Conservation (phyloP, 202 grass and related monocot species). For the Carex sylvatica region DNA sequence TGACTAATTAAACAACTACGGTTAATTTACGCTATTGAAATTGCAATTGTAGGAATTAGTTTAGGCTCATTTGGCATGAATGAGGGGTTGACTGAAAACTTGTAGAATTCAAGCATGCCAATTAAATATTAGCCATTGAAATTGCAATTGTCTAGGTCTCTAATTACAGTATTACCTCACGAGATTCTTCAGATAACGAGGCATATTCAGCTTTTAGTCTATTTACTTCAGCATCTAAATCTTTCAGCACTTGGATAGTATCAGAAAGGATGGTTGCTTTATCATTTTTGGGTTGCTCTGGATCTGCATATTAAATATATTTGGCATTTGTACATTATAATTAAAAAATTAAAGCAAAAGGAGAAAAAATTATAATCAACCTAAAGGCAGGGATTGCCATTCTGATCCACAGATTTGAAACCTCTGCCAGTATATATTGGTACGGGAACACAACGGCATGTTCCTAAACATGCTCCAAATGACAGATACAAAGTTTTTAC, state of each 20-base stretch:
- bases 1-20: background rate
- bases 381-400: background rate
- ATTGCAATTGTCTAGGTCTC: slow-evolving; percentile 21
- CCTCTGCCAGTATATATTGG: background rate
- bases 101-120: background rate
- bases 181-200: slow-evolving; percentile 71
- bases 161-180: slow-evolving; percentile 52
- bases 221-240: slow-evolving; percentile 73
- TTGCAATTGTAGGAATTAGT: background rate
- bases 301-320: slow-evolving; percentile 42
- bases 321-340: slow-evolving; percentile 25
- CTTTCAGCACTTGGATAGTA: slow-evolving; percentile 74
- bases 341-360: slow-evolving; percentile 15
- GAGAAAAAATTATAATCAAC: slow-evolving; percentile 7
- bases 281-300: slow-evolving; percentile 76
- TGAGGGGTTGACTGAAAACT: background rate
- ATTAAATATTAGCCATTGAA: slow-evolving; percentile 10
- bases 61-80: background rate
- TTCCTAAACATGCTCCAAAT: background rate
- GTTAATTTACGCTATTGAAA: background rate
- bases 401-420: background rate
- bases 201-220: slow-evolving; percentile 79
- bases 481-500: background rate
- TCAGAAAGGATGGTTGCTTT: slow-evolving; percentile 79
- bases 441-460: background rate